Percentiles rank a stretch among this genome's conserved stretches.
Evolutionary conservation across 352 stramenopile species (phyloP).

Genomic region (Phytopythium litorale): DNA sequence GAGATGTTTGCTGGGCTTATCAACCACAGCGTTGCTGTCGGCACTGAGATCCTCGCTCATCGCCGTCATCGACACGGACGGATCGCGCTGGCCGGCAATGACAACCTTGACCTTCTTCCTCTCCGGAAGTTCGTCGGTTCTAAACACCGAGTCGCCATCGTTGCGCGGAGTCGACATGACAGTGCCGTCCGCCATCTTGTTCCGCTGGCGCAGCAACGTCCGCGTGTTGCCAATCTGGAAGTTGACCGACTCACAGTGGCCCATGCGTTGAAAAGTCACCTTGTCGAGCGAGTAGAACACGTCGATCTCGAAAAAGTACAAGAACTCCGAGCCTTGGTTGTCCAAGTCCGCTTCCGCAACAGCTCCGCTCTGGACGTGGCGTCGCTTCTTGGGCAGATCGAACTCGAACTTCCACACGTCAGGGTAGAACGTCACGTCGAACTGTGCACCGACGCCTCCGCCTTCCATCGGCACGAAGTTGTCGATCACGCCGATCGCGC

Average conservation of each 20-base stretch:
- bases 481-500: slow-evolving; percentile 59
- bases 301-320: slow-evolving; percentile 88
- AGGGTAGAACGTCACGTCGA: slow-evolving; percentile 82
- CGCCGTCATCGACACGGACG: slow-evolving; percentile 28
- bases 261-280: slow-evolving; percentile 51
- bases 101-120: slow-evolving; percentile 77
- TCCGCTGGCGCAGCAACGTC: slow-evolving; percentile 77
- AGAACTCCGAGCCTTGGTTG: slow-evolving; percentile 47
- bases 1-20: background rate
- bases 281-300: slow-evolving; percentile 73
- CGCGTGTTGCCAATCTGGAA: slow-evolving; percentile 87
- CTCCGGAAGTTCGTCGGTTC: slow-evolving; percentile 53
- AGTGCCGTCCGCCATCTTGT: slow-evolving; percentile 65
- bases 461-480: slow-evolving; percentile 36
- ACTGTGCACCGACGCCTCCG: slow-evolving; percentile 41
- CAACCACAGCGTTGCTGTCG: background rate
- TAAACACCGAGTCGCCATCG: slow-evolving; percentile 44
- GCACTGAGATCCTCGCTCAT: slow-evolving; percentile 27
- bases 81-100: slow-evolving; percentile 30
- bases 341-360: slow-evolving; percentile 30
- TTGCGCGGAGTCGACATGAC: slow-evolving; percentile 19
- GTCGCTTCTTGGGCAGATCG: slow-evolving; percentile 84
- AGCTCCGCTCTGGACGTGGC: slow-evolving; percentile 42
- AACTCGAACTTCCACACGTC: slow-evolving; percentile 91
- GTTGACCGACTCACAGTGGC: slow-evolving; percentile 67